These are phyloP conservation scores for Lentinula sp. DNA, from an alignment of 768 basidiomycete species.

Conservation along the genomic window DNA sequence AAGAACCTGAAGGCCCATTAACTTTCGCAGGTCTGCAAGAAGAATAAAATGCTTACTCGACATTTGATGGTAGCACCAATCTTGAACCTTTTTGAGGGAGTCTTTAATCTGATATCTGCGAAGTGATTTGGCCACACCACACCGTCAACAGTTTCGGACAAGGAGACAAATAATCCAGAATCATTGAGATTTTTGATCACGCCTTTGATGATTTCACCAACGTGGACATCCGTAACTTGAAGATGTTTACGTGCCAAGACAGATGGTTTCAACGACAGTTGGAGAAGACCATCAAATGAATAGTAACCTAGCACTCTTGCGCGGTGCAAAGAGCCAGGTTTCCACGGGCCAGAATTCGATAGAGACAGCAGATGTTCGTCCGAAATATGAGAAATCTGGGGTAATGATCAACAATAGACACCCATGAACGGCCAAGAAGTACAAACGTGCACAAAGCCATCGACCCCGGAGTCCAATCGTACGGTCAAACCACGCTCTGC, in stretches of 20 bases:
- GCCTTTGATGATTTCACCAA: constrained; percentile 84
- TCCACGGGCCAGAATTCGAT: constrained; percentile 76
- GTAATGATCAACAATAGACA: constrained; percentile 9
- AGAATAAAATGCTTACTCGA: constrained; percentile 45
- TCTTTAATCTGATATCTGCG: constrained; percentile 90
- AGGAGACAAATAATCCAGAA: constrained; percentile 74
- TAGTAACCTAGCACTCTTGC: constrained; percentile 87
- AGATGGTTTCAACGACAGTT: constrained; percentile 80
- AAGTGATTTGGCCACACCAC: constrained; percentile 94
- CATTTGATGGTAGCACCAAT: constrained; percentile 79
- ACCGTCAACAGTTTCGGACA: constrained; percentile 86
- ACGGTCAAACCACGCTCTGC: constrained; percentile 78
- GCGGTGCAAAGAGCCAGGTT: constrained; percentile 67
- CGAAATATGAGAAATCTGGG: constrained; percentile 87
- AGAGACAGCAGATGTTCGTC: constrained; percentile 88
- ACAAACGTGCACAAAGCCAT: constrained; percentile 86
- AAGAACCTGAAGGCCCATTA: constrained; percentile 50
- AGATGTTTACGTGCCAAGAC: constrained; percentile 84
- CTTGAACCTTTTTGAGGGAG: constrained; percentile 89
- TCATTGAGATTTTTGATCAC: constrained; percentile 83
- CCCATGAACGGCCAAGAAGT: not conserved
- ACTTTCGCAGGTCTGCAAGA: constrained; percentile 3
- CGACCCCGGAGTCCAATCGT: constrained; percentile 53
- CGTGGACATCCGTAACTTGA: constrained; percentile 72
- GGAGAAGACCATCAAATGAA: constrained; percentile 79